Conservation (phyloP, 2,329 filamentous ascomycete species). For the Colletotrichum navitas region DNA sequence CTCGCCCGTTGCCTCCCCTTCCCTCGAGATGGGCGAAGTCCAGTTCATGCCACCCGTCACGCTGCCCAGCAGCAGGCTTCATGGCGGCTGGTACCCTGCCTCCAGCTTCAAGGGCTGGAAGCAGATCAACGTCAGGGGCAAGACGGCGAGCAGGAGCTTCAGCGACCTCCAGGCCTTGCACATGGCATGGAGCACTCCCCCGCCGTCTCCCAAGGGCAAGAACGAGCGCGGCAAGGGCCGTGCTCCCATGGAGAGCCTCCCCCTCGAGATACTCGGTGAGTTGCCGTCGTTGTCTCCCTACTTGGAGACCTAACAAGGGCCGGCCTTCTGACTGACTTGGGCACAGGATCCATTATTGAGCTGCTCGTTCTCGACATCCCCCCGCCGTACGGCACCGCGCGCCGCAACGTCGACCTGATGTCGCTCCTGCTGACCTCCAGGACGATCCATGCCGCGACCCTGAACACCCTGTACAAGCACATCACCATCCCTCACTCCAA, state of each 20-base stretch:
- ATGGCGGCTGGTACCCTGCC: constrained; percentile 70
- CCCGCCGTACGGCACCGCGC: constrained; percentile 78
- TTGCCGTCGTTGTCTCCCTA: constrained; percentile 41
- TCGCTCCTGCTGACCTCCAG: constrained; percentile 82
- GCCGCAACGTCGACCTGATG: constrained; percentile 83
- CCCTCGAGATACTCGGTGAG: constrained; percentile 79
- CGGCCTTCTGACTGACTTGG: constrained; percentile 4
- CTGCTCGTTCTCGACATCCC: constrained; percentile 79
- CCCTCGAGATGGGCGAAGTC: constrained; percentile 53
- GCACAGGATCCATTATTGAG: constrained; percentile 77
- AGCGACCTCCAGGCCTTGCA: constrained; percentile 69
- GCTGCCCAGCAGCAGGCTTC: constrained; percentile 67
- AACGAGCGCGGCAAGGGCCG: constrained; percentile 59
- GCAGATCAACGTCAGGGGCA: constrained; percentile 70
- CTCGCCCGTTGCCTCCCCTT: constrained; percentile 45
- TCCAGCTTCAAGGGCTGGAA: constrained; percentile 73
- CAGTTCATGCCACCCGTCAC: constrained; percentile 66
- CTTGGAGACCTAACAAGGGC: constrained; percentile 30
- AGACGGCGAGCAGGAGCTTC: constrained; percentile 71
- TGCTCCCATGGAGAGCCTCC: constrained; percentile 75
- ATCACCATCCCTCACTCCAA: constrained; percentile 87
- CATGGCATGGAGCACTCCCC: constrained; percentile 65
- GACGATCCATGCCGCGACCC: constrained; percentile 77
- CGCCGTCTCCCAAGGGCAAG: constrained; percentile 48
- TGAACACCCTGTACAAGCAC: constrained; percentile 81